Base-by-base conservation (phyloP, 345 rosid genomes). In the Salix koriyanagi region DNA sequence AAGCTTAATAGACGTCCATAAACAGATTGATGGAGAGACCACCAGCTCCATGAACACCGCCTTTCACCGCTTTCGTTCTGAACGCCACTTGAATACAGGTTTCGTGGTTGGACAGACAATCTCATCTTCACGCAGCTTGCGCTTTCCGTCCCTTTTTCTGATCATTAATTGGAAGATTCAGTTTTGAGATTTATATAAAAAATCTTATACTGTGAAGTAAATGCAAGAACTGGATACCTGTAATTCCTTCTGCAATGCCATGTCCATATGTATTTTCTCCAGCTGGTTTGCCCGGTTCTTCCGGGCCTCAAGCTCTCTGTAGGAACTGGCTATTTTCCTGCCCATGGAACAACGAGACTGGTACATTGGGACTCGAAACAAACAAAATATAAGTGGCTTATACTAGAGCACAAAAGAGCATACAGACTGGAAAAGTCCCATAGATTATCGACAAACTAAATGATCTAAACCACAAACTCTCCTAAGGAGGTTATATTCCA, bases 81-180 rank as follows among this genome's bases (percentile, higher is more conserved):
- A 3, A 32, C 88, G 76, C 98, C 97, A 91, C 81, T 90, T 88
- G 85, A 88, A 92, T 8, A 94, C 93, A 1, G 97, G 84, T 68
- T 78, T 89, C 48, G 90, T 81, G 62, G 91, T 86, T 64, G 95
- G 98, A 77, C 70, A 66, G 69, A 75, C 81, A 18, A 91, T 80
- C 86, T 93, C 98, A 4, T 91, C 97, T 26, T 93, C 99, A 5
- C 85, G 90, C 26, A 90, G 87, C 83, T 90, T 91, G 23, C 93
- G 89, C 80, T 91, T 90, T 74, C 82, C 82, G 81, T 44, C 99
- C 99, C 69, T 86, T 89, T 87, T 95, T 93, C 97, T 93, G 87
- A 44, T 62, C 34, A 78, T 76, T 21, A 19, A 52, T 62, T 18
- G 30, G 42, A 19, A 42, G 7, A 13, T 9, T 50, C 65, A 4